Conservation (phyloP, 768 basidiomycete species). For the Lactarius indigo region DNA sequence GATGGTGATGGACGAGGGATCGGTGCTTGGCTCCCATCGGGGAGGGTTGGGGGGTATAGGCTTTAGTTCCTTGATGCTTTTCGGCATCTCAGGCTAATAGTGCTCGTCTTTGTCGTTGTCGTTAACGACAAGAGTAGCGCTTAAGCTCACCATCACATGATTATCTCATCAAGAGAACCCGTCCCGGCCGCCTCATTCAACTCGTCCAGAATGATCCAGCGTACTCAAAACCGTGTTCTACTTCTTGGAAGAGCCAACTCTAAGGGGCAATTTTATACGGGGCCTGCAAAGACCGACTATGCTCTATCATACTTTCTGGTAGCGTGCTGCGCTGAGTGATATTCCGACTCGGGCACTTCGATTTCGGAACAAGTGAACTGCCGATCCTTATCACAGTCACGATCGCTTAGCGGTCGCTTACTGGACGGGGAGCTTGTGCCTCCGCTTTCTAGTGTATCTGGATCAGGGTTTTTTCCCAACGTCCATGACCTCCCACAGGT, state of each 20-base stretch:
- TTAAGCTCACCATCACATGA: too few relatives aligned
- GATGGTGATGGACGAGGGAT: slow-evolving; percentile 61
- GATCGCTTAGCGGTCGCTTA: not conserved
- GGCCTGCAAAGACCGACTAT: not conserved
- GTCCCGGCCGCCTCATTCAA: too few relatives aligned
- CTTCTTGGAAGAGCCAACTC: not conserved
- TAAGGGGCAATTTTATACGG: not conserved
- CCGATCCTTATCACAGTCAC: not conserved
- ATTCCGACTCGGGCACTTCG: not conserved
- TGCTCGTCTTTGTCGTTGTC: too few relatives aligned
- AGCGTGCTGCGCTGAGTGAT: not conserved
- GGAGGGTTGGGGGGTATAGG: slow-evolving; percentile 58
- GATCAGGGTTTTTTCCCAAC: not conserved
- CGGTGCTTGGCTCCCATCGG: slow-evolving; percentile 62
- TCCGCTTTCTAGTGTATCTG: not conserved
- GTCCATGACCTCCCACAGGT: not conserved
- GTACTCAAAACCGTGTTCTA: too few relatives aligned
- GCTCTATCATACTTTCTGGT: not conserved
- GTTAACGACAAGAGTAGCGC: too few relatives aligned
- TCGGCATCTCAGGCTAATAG: slow-evolving; percentile 3
- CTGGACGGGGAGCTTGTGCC: too few relatives aligned
- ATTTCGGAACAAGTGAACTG: not conserved
- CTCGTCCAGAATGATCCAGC: too few relatives aligned
- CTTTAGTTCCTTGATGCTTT: slow-evolving; percentile 27
- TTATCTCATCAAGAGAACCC: too few relatives aligned